These are phyloP conservation scores for Lentinula sp. DNA, from an alignment of 768 basidiomycete species.

Conservation along the genomic window DNA sequence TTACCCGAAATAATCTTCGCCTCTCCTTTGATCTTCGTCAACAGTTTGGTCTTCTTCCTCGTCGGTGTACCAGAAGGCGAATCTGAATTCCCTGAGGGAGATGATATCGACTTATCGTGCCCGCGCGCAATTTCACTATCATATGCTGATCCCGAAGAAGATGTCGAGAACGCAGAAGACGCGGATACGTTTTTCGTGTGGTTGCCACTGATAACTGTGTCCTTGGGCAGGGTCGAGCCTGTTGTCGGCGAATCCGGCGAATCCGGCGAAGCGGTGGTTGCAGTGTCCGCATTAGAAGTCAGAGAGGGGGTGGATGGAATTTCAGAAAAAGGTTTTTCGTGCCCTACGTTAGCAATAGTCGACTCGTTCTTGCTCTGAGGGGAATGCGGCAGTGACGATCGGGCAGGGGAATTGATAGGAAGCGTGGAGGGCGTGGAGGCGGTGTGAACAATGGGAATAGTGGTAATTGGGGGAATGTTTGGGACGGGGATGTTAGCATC, in stretches of 20 bases:
- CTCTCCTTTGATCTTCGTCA: conserved; percentile 6
- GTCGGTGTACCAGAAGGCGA: neutral
- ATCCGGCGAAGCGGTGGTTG: neutral
- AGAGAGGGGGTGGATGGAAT: neutral
- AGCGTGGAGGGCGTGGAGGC: neutral
- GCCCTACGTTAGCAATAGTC: neutral
- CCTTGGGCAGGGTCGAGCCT: neutral
- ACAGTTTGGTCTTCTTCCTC: neutral
- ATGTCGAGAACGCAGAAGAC: neutral
- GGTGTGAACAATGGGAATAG: neutral
- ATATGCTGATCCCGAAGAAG: neutral
- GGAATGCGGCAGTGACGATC: neutral
- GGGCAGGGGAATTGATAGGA: neutral
- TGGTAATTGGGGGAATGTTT: conserved; percentile 20
- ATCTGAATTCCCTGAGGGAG: neutral
- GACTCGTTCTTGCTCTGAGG: neutral
- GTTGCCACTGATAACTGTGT: neutral
- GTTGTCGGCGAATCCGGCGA: neutral
- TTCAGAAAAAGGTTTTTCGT: neutral
- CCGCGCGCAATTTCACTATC: neutral
- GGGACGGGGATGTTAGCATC: conserved; percentile 25
- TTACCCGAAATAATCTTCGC: conserved; percentile 8
- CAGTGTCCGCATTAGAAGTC: neutral
- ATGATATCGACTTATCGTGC: neutral
- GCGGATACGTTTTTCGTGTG: neutral